A percentile compares a stretch with the other conserved stretches of the same genome.
Evolutionary conservation across 345 rosid genomes (phyloP).

Genomic region (Balakata baccata): DNA sequence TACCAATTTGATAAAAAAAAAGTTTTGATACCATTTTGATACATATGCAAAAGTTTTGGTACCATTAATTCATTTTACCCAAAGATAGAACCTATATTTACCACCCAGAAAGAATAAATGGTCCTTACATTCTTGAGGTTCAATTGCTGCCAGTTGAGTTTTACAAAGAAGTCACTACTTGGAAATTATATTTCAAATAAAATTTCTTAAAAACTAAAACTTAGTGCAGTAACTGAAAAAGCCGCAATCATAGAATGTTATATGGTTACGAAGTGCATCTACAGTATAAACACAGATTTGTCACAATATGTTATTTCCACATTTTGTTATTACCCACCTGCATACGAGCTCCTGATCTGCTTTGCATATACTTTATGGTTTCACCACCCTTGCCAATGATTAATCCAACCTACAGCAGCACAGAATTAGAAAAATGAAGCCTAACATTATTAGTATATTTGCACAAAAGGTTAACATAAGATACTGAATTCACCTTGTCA

Average conservation of each 20-base stretch:
- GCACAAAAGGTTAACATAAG: background rate
- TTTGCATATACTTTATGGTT: constrained; percentile 31
- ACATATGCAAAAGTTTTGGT: too few relatives aligned
- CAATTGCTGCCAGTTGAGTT: background rate
- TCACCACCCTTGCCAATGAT: constrained; percentile 34
- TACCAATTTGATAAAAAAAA: too few relatives aligned
- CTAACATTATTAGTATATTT: background rate
- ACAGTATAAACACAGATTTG: background rate
- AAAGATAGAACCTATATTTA: background rate
- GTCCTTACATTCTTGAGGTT: background rate
- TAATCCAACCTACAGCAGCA: constrained; percentile 26
- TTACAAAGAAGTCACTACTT: background rate
- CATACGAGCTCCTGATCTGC: constrained; percentile 25
- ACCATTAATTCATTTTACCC: too few relatives aligned
- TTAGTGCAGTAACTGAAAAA: background rate
- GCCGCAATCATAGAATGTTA: background rate
- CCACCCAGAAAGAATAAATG: background rate
- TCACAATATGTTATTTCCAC: background rate
- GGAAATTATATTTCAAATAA: background rate
- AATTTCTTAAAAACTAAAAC: too few relatives aligned
- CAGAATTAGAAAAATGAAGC: background rate
- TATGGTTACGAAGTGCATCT: background rate
- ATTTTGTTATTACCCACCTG: constrained; percentile 18
- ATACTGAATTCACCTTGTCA: constrained; percentile 21
- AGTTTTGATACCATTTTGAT: too few relatives aligned